phyloP scores from a whole-genome alignment of 176 grass and related monocot species.

The Hordeum vulgare region DNA sequence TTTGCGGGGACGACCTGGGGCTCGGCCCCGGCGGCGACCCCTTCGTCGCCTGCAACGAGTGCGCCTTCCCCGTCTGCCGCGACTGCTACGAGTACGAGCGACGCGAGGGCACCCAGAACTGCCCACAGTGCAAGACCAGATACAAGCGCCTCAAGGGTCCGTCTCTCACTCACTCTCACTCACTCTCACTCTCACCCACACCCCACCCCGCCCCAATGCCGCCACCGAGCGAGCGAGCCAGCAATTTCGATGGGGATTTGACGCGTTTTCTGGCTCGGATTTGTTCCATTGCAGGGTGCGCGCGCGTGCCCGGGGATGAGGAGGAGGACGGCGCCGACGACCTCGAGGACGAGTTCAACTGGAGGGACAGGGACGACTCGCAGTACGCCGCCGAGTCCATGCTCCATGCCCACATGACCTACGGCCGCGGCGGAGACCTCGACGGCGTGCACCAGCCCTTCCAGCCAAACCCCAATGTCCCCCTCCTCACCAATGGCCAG shows the following conservation, averaged over 20 bases:
- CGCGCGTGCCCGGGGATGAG: conserved; percentile 60
- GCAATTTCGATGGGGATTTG: background rate
- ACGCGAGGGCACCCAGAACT: conserved; percentile 60
- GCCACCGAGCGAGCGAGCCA: background rate
- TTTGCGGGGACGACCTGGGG: conserved; percentile 58
- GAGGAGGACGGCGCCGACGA: conserved; percentile 78
- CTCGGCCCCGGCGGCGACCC: conserved; percentile 40
- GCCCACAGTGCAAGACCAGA: conserved; percentile 66
- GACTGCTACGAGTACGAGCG: conserved; percentile 78
- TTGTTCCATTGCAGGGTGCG: conserved; percentile 32
- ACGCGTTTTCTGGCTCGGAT: background rate
- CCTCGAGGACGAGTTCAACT: conserved; percentile 77
- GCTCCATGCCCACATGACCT: conserved; percentile 65
- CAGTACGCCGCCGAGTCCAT: conserved; percentile 57
- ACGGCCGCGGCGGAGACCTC: conserved; percentile 52
- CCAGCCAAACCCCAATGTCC: conserved; percentile 56
- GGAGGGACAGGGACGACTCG: conserved; percentile 39
- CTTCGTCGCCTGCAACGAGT: conserved; percentile 66
- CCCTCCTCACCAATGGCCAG: conserved; percentile 71
- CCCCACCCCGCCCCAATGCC: background rate
- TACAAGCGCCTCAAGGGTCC: conserved; percentile 59
- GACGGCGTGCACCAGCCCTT: conserved; percentile 30
- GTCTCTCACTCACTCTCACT: too few relatives aligned
- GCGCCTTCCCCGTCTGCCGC: conserved; percentile 67
- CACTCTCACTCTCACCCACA: background rate